Evolutionary conservation across 139 green algal species (phyloP).

Genomic region (Monoraphidium neglectum): DNA sequence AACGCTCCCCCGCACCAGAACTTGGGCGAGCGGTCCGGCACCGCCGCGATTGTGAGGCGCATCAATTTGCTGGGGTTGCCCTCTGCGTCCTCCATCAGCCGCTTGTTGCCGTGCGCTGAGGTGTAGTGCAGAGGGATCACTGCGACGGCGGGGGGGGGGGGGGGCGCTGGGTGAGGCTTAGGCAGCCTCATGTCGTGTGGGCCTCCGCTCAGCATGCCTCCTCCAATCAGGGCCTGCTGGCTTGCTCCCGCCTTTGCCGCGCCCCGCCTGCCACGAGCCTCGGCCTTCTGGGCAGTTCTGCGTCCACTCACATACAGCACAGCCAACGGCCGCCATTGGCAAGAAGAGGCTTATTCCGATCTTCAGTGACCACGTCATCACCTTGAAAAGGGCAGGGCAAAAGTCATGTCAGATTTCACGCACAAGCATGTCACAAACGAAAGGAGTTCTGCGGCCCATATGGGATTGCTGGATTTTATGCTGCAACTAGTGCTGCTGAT

Average conservation of each 20-base stretch:
- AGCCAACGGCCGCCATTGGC: constrained; percentile 32
- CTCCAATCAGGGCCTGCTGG: no score
- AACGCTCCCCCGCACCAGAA: constrained; percentile 16
- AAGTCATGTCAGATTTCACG: not conserved
- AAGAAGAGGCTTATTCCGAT: constrained; percentile 24
- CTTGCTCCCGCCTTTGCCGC: not conserved
- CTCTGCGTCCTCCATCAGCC: not conserved
- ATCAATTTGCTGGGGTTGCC: constrained; percentile 22
- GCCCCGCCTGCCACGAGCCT: not conserved
- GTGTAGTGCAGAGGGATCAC: constrained; percentile 32
- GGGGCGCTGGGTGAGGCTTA: not conserved
- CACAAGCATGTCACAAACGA: not conserved
- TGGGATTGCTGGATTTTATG: no score
- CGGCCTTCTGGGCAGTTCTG: not conserved
- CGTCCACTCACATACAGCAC: constrained; percentile 22
- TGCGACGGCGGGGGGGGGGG: not conserved
- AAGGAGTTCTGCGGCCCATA: not conserved
- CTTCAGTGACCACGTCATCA: constrained; percentile 27
- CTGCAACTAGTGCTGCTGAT: no score
- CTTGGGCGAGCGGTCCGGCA: constrained; percentile 13
- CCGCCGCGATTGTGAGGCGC: constrained; percentile 27
- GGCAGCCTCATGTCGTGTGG: not conserved
- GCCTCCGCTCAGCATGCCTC: not conserved
- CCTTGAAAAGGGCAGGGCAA: not conserved
- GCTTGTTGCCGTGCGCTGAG: not conserved